These are phyloP conservation scores for Calonectria pseudoturangicola DNA, from an alignment of 2,329 filamentous ascomycete species.

Conservation along the genomic window DNA sequence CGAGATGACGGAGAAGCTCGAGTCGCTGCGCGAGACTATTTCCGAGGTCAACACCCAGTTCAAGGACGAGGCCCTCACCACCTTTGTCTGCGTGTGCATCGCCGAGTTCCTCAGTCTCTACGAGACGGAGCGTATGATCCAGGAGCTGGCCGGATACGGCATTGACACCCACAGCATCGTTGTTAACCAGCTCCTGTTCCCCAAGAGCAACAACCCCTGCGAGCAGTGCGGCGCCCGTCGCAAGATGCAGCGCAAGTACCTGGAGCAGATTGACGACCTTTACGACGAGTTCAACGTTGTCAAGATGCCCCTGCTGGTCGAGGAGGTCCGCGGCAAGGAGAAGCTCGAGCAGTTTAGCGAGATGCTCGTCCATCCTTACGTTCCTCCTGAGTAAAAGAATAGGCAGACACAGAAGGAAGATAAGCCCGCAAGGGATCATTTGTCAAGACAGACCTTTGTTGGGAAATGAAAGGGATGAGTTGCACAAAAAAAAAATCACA, in stretches of 20 bases:
- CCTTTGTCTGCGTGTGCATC: constrained; percentile 98
- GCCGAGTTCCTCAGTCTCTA: constrained; percentile 97
- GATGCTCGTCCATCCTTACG: constrained; percentile 86
- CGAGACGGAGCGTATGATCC: constrained; percentile 99
- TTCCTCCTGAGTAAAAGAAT: constrained; percentile 73
- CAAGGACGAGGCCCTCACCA: constrained; percentile 96
- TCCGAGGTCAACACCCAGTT: constrained; percentile 97
- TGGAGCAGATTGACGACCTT: constrained; percentile 98
- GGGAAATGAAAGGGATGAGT: constrained; percentile 39
- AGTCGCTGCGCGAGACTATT: constrained; percentile 93
- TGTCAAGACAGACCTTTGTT: background rate
- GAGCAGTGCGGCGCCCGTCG: constrained; percentile 95
- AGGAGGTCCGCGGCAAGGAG: constrained; percentile 97
- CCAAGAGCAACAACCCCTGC: constrained; percentile 87
- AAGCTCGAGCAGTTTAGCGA: constrained; percentile 92
- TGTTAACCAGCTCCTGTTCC: constrained; percentile 97
- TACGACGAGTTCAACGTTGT: constrained; percentile 98
- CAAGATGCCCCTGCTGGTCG: constrained; percentile 96
- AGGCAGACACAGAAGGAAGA: background rate
- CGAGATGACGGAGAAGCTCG: constrained; percentile 96
- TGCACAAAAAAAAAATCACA: background rate
- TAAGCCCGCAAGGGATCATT: background rate
- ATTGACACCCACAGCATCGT: constrained; percentile 99
- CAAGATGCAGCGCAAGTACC: constrained; percentile 99
- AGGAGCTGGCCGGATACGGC: constrained; percentile 92